Conservation (phyloP, 352 stramenopile genomes). For the Pythium graminicola region DNA sequence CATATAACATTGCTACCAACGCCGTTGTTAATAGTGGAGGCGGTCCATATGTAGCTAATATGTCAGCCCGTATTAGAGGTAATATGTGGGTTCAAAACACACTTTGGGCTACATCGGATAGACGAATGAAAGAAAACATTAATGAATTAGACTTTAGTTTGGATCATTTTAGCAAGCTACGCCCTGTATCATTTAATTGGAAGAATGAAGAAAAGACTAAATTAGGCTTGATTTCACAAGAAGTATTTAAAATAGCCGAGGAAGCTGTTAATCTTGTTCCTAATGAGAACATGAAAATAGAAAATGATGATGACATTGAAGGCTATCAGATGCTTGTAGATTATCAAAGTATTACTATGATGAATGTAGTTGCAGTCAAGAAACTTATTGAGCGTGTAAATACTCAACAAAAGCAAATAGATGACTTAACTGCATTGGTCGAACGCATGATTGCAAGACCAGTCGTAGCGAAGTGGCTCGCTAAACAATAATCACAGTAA, state of each 20-base stretch:
- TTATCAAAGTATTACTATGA: constrained; percentile 3
- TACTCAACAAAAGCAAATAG: neutral
- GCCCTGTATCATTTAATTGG: neutral
- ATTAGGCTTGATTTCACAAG: constrained; percentile 6
- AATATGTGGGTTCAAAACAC: neutral
- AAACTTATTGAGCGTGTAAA: neutral
- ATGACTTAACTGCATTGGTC: neutral
- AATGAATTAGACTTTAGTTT: neutral
- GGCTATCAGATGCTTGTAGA: constrained; percentile 3
- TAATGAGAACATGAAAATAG: constrained; percentile 3
- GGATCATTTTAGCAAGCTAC: neutral
- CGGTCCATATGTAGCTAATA: neutral
- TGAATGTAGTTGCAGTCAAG: neutral
- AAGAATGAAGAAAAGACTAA: neutral
- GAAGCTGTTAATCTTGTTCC: neutral
- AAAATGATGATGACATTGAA: neutral
- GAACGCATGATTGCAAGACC: neutral
- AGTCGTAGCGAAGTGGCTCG: neutral
- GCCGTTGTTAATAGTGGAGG: neutral
- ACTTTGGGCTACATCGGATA: neutral
- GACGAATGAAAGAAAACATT: neutral
- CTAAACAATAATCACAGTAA: neutral
- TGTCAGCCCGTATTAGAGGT: neutral
- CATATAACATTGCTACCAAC: neutral
- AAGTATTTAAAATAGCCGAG: neutral